Evolutionary conservation across 1,139 yeast species (phyloP).

Genomic region (Yamadazyma mexicana): DNA sequence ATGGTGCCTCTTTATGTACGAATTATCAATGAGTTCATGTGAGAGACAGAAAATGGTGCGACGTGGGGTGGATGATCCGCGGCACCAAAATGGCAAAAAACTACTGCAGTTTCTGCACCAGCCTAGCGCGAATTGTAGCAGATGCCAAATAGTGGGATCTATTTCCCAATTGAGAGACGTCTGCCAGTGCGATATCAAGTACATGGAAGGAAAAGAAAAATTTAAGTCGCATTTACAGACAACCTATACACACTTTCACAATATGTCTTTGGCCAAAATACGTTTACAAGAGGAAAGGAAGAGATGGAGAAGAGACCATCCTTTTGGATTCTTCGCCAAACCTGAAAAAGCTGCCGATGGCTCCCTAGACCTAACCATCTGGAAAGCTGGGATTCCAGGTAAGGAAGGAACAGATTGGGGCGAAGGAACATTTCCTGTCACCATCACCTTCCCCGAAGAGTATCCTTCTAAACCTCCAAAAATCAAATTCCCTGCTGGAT

Average conservation of each 20-base stretch:
- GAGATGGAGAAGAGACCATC: conserved; percentile 98
- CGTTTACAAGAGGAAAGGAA: conserved; percentile 88
- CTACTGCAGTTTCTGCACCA: no score
- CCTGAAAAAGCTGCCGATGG: conserved; percentile 82
- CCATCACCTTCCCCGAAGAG: conserved; percentile 81
- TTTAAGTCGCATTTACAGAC: no score
- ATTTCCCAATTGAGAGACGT: no score
- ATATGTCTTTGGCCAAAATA: conserved; percentile 63
- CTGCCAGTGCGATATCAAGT: no score
- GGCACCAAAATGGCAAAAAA: neutral
- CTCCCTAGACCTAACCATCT: conserved; percentile 73
- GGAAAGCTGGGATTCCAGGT: conserved; percentile 98
- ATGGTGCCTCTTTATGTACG: neutral
- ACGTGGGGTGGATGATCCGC: conserved; percentile 1
- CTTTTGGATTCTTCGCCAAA: conserved; percentile 93
- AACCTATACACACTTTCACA: neutral
- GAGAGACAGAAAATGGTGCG: conserved; percentile 2
- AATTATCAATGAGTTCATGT: neutral
- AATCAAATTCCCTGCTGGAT: conserved; percentile 81
- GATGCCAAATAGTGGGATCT: no score
- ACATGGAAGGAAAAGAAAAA: neutral
- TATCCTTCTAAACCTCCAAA: conserved; percentile 97
- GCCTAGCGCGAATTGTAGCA: no score
- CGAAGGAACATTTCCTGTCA: conserved; percentile 84
- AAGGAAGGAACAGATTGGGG: conserved; percentile 85